These are phyloP conservation scores for Aspergillus sp. DNA, from an alignment of 2,329 filamentous ascomycete species.

Conservation along the genomic window DNA sequence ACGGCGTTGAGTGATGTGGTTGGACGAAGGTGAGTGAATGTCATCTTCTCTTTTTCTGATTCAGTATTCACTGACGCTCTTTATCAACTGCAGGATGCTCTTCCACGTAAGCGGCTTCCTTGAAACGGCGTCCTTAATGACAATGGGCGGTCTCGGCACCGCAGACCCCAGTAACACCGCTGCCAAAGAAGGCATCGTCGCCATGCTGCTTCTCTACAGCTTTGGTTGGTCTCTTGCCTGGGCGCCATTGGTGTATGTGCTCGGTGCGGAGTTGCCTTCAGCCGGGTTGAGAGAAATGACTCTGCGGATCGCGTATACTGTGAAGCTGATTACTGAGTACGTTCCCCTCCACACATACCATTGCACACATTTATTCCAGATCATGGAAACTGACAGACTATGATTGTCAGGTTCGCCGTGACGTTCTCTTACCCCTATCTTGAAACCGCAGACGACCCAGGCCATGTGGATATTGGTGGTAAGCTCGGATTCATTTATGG, in stretches of 20 bases:
- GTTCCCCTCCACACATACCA: background rate
- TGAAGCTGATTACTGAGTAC: conserved; percentile 2
- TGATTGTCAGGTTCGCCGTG: background rate
- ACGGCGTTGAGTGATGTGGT: background rate
- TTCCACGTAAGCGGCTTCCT: background rate
- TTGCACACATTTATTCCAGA: fast-evolving
- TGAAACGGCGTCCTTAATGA: background rate
- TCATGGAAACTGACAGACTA: background rate
- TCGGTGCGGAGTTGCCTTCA: conserved; percentile 1
- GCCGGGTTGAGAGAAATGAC: background rate
- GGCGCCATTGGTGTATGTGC: background rate
- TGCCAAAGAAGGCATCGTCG: conserved; percentile 1
- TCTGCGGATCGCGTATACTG: background rate
- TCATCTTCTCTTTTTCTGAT: no score
- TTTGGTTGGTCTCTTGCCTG: conserved; percentile 2
- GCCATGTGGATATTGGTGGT: background rate
- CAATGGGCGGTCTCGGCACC: background rate
- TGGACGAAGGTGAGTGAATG: background rate
- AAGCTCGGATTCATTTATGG: conserved; percentile 2
- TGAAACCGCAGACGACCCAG: background rate
- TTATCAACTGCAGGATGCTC: background rate
- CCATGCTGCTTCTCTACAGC: conserved; percentile 1
- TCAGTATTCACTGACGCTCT: background rate
- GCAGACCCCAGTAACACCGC: background rate
- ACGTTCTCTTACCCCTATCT: background rate